These are phyloP conservation scores for Candida pini DNA, from an alignment of 805 yeast genomes.

Conservation along the genomic window DNA sequence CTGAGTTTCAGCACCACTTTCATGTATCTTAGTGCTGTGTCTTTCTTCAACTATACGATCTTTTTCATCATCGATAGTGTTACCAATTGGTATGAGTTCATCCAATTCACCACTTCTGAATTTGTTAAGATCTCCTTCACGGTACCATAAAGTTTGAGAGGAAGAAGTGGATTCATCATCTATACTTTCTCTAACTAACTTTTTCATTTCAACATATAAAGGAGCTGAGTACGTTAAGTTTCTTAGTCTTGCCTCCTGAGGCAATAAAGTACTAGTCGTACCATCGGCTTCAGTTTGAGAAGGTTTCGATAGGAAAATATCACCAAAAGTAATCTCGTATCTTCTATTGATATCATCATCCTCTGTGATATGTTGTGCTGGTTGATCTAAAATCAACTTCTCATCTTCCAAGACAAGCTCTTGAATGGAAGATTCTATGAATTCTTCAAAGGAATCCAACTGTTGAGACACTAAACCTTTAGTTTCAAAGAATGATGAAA, in stretches of 20 bases:
- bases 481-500: constrained; percentile 91
- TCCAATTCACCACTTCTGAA: constrained; percentile 24
- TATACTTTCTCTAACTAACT: constrained; percentile 76
- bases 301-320: constrained; percentile 92
- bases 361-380: constrained; percentile 94
- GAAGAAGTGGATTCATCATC: constrained; percentile 57
- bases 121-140: constrained; percentile 43
- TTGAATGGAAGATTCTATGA: constrained; percentile 93
- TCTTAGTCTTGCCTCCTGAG: constrained; percentile 96
- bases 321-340: constrained; percentile 96
- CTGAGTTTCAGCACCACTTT: constrained; percentile 31
- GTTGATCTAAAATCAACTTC: constrained; percentile 90
- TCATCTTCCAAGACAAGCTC: constrained; percentile 96
- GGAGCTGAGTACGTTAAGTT: constrained; percentile 96
- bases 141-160: constrained; percentile 56
- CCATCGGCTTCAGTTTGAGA: constrained; percentile 99
- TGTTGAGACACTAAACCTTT: constrained; percentile 98
- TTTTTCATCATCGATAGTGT: constrained; percentile 48
- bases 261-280: constrained; percentile 97
- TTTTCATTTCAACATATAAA: constrained; percentile 90
- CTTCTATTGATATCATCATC: constrained; percentile 86
- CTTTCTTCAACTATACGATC: constrained; percentile 55
- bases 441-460: constrained; percentile 96
- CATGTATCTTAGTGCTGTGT: constrained; percentile 28
- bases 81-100: constrained; percentile 25